Percentiles rank a stretch among this genome's conserved stretches.
These are phyloP conservation scores for Xerocomus brunneocitrinus DNA, from an alignment of 768 basidiomycete genomes.

Conservation along the genomic window DNA sequence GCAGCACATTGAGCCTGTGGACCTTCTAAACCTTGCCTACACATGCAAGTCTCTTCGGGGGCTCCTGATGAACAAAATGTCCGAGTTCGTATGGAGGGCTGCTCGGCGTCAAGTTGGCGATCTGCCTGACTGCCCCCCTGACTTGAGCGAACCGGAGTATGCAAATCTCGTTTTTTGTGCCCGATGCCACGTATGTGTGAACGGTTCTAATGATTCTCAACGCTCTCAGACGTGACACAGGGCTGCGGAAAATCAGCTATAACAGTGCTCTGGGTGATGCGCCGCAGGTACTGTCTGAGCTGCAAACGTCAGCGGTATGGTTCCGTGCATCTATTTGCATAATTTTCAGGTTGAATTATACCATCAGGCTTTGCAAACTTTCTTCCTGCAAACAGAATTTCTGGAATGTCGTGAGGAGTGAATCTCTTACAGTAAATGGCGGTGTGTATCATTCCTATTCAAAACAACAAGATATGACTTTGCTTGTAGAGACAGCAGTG, in stretches of 20 bases:
- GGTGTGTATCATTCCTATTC: background rate
- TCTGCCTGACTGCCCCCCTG: slow-evolving; percentile 41
- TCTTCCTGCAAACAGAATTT: background rate
- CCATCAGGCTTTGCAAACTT: background rate
- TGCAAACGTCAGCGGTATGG: slow-evolving; percentile 1
- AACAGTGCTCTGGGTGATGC: slow-evolving; percentile 1
- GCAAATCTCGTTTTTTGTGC: slow-evolving; percentile 37
- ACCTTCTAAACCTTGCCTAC: slow-evolving; percentile 33
- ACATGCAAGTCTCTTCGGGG: slow-evolving; percentile 36
- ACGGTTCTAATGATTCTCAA: too few relatives aligned
- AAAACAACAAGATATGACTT: too few relatives aligned
- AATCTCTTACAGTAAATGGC: background rate
- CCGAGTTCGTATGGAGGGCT: slow-evolving; percentile 24
- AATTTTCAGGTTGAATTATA: background rate
- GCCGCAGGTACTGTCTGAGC: slow-evolving; percentile 11
- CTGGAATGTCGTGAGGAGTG: background rate
- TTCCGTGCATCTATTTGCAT: too few relatives aligned
- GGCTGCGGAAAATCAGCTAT: too few relatives aligned
- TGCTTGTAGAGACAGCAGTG: background rate
- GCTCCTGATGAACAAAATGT: slow-evolving; percentile 30
- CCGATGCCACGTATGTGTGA: slow-evolving; percentile 13
- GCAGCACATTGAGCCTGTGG: slow-evolving; percentile 34
- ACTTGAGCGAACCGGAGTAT: slow-evolving; percentile 43
- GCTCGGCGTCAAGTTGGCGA: slow-evolving; percentile 23
- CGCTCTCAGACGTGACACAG: too few relatives aligned